Evolutionary conservation across 768 basidiomycete genomes (phyloP), one percentile per base, ranked within the genome.

Genomic region (Lactarius sp.): DNA sequence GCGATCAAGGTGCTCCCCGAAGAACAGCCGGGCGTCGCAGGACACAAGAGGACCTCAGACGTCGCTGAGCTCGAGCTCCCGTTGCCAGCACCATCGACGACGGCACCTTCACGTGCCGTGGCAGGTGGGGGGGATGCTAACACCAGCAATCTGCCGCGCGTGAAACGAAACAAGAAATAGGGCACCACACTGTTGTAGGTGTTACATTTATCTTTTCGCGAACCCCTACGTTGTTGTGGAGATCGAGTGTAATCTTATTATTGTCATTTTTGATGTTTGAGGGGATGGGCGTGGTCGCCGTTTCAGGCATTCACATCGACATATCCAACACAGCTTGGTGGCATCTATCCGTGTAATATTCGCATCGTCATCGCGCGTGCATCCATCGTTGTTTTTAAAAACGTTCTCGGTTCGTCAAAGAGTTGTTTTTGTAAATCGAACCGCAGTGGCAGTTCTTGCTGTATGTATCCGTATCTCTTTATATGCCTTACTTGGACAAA

Each of bases 1-100:
- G 20, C 18, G 51, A 33, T n/a, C 36, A 60, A 47, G 6, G 42
- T 18, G 13, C 34, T 27, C 9, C 41, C 6, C 36, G 52, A 56
- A 41, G 65, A 54, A 6, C 55, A 61, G 33, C 61, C 52, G 10
- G 47, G 55, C n/a, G 49, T 56, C 16, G 59, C 58, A 46, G 66
- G 68, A 22, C 66, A 64, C 42, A 76, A 76, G 64, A 70, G 75
- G 46, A 73, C 73, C 64, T 73, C 71, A 12, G 72, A 75, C 22
- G 70, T 68, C 12, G 70, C 63, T 41, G 72, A 69, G 27, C 61
- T 75, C 44, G 68, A 65, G 44, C 55, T 65, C 41, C 56, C 47
- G n/a, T 46, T 27, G 64, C 44, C 14, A 3, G 44, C 34, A 10
- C 58, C 22, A 60, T 67, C 12, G 64, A 60, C 41, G 34, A 53